Evolutionary conservation across 768 basidiomycete species (phyloP), one percentile per base, ranked within the genome.

Genomic region (Mycena leptocephala): DNA sequence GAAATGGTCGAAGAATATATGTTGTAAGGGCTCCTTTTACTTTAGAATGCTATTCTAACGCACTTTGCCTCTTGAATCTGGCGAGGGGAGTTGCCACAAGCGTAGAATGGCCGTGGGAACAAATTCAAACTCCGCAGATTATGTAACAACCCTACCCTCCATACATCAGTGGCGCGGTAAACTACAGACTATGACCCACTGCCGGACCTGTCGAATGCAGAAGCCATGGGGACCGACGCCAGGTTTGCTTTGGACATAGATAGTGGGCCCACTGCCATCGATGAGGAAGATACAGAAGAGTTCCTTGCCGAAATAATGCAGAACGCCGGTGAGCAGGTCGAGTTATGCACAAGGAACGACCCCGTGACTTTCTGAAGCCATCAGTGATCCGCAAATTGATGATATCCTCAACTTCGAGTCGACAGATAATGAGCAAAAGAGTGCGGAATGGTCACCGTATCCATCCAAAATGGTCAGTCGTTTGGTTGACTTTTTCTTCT

Each of bases 361-460:
- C 67, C 39, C 55, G 55, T 69, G 67, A 69, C 55, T 26, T 26
- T 53, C 16, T 14, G 33, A 22, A 66, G 64, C 70, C 10, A 33
- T 62, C 32, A 32, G 20, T 26, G 71, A 72, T 32, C 43, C 63
- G 24, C 35, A 63, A 20, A 32, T 18, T n/a, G 53, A 41, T 9
- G 59, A 55, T 26, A 55, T 61, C 22, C 71, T 72, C 37, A 55
- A 85, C 32, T 73, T 79, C 55, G 37, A 69, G 53, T 28, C 53
- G 16, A 7, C 16, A 2, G n/a, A 41, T 18, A 13, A 30, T 6
- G 53, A 39, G 26, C 5, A 58, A n/a, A 55, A 26, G 10, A 58
- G 22, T 11, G 35, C 22, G 16, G 74, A 71, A 41, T 76, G 67
- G 65, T 62, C 43, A 13, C 74, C 69, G 2, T 76, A 76, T 28